Percentiles rank a stretch among this genome's conserved stretches.
Evolutionary conservation across 129 eudicot genomes (phyloP).

Genomic region (Saposhnikovia divaricata): DNA sequence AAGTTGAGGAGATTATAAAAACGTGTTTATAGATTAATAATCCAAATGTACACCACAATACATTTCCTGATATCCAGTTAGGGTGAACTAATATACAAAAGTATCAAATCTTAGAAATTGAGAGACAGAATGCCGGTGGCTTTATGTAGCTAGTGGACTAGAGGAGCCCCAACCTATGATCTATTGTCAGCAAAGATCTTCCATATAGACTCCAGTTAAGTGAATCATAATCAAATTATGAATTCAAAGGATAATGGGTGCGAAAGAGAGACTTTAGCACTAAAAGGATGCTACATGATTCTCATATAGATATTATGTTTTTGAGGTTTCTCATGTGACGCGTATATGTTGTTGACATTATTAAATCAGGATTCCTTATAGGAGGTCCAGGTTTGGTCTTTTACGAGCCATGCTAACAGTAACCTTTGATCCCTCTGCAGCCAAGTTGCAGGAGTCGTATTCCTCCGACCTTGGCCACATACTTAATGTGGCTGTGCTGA

Average conservation of each 20-base stretch:
- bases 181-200: slow-evolving; percentile 9
- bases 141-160: slow-evolving; percentile 12
- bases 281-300: not conserved
- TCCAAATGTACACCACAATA: not conserved
- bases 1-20: not conserved
- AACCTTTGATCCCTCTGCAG: slow-evolving; percentile 4
- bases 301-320: not conserved
- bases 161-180: not conserved
- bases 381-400: slow-evolving; percentile 1
- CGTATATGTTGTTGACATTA: slow-evolving; percentile 8
- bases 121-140: slow-evolving; percentile 4
- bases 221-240: not conserved
- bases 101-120: not conserved
- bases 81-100: not conserved
- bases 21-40: not conserved
- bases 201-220: not conserved
- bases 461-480: slow-evolving; percentile 26
- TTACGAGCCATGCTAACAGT: not conserved
- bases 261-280: not conserved
- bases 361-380: not conserved
- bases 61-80: not conserved
- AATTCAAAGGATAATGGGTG: not conserved
- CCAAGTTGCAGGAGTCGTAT: slow-evolving; percentile 37
- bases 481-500: slow-evolving; percentile 25
- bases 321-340: slow-evolving; percentile 6